These are phyloP conservation scores for Byssochlamys sp. DNA, from an alignment of 2,329 filamentous ascomycete species.

Conservation along the genomic window DNA sequence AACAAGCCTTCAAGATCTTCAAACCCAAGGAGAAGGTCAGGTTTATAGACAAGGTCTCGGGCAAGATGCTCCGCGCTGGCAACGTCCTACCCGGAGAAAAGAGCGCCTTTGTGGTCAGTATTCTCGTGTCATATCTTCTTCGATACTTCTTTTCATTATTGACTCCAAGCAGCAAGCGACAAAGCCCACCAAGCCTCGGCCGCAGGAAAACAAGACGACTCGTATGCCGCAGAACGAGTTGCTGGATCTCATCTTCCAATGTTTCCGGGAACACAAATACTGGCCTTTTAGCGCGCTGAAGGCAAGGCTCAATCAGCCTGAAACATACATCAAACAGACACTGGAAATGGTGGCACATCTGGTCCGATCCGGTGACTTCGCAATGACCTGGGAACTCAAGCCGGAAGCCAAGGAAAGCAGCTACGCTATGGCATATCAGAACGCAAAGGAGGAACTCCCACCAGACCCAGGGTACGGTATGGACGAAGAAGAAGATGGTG, in stretches of 20 bases:
- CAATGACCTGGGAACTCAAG: constrained; percentile 75
- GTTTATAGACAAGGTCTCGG: constrained; percentile 36
- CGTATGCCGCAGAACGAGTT: constrained; percentile 85
- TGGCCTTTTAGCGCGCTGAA: constrained; percentile 90
- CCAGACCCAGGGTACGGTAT: constrained; percentile 39
- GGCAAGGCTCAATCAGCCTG: constrained; percentile 68
- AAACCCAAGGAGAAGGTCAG: constrained; percentile 51
- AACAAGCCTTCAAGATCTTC: constrained; percentile 50
- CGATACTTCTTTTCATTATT: constrained; percentile 3
- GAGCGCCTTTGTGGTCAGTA: constrained; percentile 35
- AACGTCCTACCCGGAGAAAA: constrained; percentile 38
- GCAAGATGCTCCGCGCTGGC: constrained; percentile 50
- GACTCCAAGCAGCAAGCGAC: constrained; percentile 30
- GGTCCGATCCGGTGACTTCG: constrained; percentile 73
- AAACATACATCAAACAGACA: constrained; percentile 80
- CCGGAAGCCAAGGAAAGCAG: constrained; percentile 54
- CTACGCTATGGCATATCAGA: constrained; percentile 35
- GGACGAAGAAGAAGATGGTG: constrained; percentile 43
- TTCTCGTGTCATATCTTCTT: background rate
- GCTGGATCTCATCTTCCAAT: constrained; percentile 70
- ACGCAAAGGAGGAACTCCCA: constrained; percentile 44
- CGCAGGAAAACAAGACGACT: constrained; percentile 70
- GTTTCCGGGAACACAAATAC: constrained; percentile 78
- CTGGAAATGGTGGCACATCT: constrained; percentile 74
- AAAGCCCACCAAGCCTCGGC: constrained; percentile 45